Evolutionary conservation across 768 basidiomycete species (phyloP).

Genomic region (Chalciporus pseudorubinellus): DNA sequence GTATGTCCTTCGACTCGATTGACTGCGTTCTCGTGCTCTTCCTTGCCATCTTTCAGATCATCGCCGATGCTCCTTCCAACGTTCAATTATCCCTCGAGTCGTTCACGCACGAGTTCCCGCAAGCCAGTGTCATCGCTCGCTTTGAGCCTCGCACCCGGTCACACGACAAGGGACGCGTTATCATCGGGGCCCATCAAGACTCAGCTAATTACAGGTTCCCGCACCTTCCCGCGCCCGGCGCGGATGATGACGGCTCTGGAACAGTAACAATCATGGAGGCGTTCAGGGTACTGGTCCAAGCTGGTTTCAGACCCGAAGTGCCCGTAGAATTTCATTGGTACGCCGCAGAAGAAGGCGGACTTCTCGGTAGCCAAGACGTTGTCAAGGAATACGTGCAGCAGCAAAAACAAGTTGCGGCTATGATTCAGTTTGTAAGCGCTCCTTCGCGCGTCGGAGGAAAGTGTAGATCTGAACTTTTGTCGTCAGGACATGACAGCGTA

Average conservation of each 20-base stretch:
- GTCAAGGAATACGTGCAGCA: conserved; percentile 47
- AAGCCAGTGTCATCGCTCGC: conserved; percentile 23
- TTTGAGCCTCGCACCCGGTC: conserved; percentile 17
- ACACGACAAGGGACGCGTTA: conserved; percentile 28
- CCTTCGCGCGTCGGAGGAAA: neutral
- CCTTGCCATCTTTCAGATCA: conserved; percentile 5
- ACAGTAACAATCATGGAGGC: conserved; percentile 78
- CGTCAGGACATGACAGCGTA: conserved; percentile 41
- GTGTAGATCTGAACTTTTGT: neutral
- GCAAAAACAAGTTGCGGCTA: conserved; percentile 46
- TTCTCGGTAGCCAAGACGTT: conserved; percentile 43
- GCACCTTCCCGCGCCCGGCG: conserved; percentile 45
- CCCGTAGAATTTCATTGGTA: conserved; percentile 85
- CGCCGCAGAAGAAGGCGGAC: conserved; percentile 57
- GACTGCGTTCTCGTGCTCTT: neutral
- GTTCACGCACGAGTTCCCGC: conserved; percentile 22
- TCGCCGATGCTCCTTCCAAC: conserved; percentile 9
- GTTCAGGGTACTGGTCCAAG: conserved; percentile 66
- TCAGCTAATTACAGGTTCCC: conserved; percentile 41
- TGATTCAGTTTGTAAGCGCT: conserved; percentile 46
- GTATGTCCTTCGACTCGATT: neutral
- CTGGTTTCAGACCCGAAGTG: conserved; percentile 64
- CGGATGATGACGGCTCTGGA: conserved; percentile 58
- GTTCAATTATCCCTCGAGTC: conserved; percentile 21
- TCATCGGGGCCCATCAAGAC: conserved; percentile 44